Base-by-base conservation (phyloP, 2,329 filamentous ascomycete species). In the Epichloe festucae region DNA sequence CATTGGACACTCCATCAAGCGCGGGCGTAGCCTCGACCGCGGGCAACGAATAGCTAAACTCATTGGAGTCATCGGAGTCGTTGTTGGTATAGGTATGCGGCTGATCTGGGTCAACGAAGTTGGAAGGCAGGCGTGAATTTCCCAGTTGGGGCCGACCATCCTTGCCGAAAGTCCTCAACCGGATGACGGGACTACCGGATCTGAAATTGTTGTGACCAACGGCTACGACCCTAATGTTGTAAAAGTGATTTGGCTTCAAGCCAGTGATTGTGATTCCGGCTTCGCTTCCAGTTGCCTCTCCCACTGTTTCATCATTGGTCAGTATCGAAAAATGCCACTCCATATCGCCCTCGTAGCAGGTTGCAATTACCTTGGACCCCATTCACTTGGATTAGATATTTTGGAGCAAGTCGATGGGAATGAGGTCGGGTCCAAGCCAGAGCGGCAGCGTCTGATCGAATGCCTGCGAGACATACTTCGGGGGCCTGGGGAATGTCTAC, bases 171-270 rank as follows among this genome's bases (percentile, higher is more conserved):
- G 93, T 97, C 59, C 86, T 81, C 51, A 98, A 74, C 51, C 93
- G 85, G 56, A 97, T 83, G 39, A 94, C 81, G 5, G 82, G 77
- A 65, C 93, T 96, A 39, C 88, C 86, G 0, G 90, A 89, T 63
- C 95, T 89, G 61, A 97, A 97, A 66, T 93, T 94, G 59, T 90
- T 89, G 34, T 85, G 81, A 47, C 91, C 95, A 50, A 96, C 85
- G 40, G 91, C 89, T 58, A 96, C 87, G 50, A 97, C 88, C 54
- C 91, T 85, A 31, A 98, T 84, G 57, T 95, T 94, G 70, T 97
- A 97, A 62, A 90, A 94, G 61, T 87, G 87, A 57, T 85, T 83
- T 0, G 93, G 89, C 60, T 85, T 84, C 7, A 98, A 75, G 40
- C 90, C 89, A 35, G 86, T 89, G 51, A 98, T 89, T 45, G 87